Percentiles rank a stretch among this genome's conserved stretches.
Evolutionary conservation across 352 stramenopile species (phyloP).

Genomic region (Phytophthora capsici): DNA sequence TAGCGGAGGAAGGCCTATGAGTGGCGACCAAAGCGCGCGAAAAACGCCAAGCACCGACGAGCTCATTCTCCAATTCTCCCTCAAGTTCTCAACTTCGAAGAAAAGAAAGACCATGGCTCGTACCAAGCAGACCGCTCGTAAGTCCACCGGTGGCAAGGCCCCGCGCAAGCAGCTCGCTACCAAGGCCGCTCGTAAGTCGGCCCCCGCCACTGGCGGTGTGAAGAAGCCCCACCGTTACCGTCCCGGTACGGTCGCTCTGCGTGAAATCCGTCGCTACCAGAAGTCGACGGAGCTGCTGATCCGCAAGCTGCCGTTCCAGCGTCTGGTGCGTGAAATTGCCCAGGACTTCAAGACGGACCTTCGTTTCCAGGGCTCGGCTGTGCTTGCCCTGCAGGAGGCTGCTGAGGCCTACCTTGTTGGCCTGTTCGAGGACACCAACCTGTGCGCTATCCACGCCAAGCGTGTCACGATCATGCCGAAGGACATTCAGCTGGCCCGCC

Average conservation of each 20-base stretch:
- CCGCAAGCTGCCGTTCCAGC: conserved; percentile 96
- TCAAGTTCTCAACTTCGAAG: conserved; percentile 33
- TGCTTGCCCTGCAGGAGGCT: conserved; percentile 89
- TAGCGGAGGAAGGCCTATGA: not conserved
- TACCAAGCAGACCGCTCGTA: conserved; percentile 97
- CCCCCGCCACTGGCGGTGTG: conserved; percentile 89
- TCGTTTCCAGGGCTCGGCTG: conserved; percentile 86
- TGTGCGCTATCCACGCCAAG: conserved; percentile 94
- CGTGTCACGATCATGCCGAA: conserved; percentile 95
- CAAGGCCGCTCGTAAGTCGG: conserved; percentile 93
- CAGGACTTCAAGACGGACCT: conserved; percentile 90
- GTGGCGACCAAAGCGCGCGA: conserved; percentile 11
- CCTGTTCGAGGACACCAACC: conserved; percentile 91
- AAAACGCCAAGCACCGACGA: not conserved
- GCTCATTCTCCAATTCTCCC: conserved; percentile 46
- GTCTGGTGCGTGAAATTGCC: conserved; percentile 92
- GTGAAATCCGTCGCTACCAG: conserved; percentile 98
- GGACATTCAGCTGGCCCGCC: conserved; percentile 93
- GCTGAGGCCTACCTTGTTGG: conserved; percentile 83
- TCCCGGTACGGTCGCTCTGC: conserved; percentile 88
- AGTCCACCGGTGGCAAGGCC: conserved; percentile 94
- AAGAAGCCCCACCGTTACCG: conserved; percentile 92
- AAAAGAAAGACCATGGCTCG: conserved; percentile 80
- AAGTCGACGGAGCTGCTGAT: conserved; percentile 96
- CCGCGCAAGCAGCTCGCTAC: conserved; percentile 93